phyloP scores from a whole-genome alignment of 2,329 filamentous ascomycete genomes.

The Teratosphaeria pseudoeucalypti region DNA sequence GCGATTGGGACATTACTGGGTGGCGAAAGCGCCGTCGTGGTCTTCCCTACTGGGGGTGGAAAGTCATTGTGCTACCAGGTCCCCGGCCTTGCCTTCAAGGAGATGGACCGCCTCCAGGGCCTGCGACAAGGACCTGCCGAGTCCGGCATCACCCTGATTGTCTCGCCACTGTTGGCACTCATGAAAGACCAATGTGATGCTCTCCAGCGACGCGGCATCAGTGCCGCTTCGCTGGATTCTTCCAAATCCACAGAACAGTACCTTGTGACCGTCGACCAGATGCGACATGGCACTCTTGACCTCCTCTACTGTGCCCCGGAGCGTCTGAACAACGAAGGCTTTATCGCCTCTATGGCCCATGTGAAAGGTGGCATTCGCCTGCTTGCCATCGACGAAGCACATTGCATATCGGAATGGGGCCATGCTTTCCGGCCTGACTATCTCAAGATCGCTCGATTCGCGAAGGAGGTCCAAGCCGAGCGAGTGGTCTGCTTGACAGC shows the following conservation, averaged over 20 bases:
- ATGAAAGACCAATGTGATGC: conserved; percentile 97
- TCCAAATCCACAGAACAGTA: conserved; percentile 57
- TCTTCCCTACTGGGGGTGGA: conserved; percentile 96
- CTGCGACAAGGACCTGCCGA: conserved; percentile 54
- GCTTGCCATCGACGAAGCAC: conserved; percentile 88
- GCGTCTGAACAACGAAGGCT: conserved; percentile 51
- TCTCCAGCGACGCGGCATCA: conserved; percentile 61
- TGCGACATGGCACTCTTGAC: conserved; percentile 66
- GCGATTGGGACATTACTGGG: conserved; percentile 34
- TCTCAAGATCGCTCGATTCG: conserved; percentile 64
- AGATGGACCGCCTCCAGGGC: conserved; percentile 26
- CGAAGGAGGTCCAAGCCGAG: conserved; percentile 61
- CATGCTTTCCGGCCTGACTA: conserved; percentile 97
- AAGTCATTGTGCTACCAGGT: conserved; percentile 96
- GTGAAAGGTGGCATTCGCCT: conserved; percentile 47
- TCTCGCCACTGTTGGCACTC: conserved; percentile 83
- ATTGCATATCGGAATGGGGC: conserved; percentile 98
- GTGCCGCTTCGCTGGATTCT: conserved; percentile 72
- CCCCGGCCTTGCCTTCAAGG: conserved; percentile 64
- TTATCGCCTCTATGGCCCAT: conserved; percentile 45
- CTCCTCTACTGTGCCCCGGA: conserved; percentile 93
- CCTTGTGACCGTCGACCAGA: conserved; percentile 52
- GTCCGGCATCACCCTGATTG: conserved; percentile 77
- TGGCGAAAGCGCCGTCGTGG: conserved; percentile 60
- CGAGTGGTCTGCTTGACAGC: conserved; percentile 92